Evolutionary conservation across 768 basidiomycete species (phyloP).

Genomic region (Tylopilus subfusipes): DNA sequence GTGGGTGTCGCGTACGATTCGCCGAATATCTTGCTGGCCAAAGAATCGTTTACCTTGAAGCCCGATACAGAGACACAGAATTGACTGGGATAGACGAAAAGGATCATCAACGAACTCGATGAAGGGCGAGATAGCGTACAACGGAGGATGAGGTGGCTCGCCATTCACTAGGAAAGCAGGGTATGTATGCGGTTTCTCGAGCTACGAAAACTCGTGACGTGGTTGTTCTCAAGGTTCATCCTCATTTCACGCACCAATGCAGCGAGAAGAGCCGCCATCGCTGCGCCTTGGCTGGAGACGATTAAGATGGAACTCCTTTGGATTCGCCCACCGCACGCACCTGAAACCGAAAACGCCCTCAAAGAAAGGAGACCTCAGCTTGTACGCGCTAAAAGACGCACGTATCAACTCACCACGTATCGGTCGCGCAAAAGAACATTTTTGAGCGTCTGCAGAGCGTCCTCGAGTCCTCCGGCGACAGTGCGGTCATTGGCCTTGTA

Average conservation of each 20-base stretch:
- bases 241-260: slow-evolving; percentile 53
- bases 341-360: slow-evolving; percentile 83
- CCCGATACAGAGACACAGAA: slow-evolving; percentile 79
- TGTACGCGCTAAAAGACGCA: neutral
- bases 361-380: neutral
- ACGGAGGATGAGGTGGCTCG: slow-evolving; percentile 65
- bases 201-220: slow-evolving; percentile 30
- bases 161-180: slow-evolving; percentile 63
- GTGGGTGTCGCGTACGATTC: slow-evolving; percentile 48
- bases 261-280: slow-evolving; percentile 65
- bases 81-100: slow-evolving; percentile 39
- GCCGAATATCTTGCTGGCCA: slow-evolving; percentile 48
- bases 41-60: slow-evolving; percentile 50
- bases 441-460: slow-evolving; percentile 50
- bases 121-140: slow-evolving; percentile 43
- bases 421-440: slow-evolving; percentile 54
- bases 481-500: slow-evolving; percentile 60
- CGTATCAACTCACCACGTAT: slow-evolving; percentile 54
- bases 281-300: slow-evolving; percentile 65
- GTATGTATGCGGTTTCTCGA: slow-evolving; percentile 50
- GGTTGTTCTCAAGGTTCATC: neutral
- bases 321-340: slow-evolving; percentile 30
- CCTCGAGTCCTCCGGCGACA: slow-evolving; percentile 52
- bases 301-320: neutral
- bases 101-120: neutral